These are phyloP conservation scores for Neurospora terricola DNA, from an alignment of 495 filamentous ascomycete species.

Conservation along the genomic window DNA sequence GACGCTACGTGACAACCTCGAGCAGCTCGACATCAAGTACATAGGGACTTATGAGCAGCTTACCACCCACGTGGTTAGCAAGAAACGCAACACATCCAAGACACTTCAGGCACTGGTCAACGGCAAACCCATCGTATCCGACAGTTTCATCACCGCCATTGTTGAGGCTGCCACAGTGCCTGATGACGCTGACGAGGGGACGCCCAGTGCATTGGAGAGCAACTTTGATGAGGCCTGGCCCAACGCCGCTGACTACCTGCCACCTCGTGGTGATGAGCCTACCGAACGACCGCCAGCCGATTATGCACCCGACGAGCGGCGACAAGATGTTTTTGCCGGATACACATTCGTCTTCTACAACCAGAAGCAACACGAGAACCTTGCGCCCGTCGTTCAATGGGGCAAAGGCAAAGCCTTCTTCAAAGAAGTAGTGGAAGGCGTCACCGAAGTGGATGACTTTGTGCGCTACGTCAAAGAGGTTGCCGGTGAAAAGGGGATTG, in stretches of 20 bases:
- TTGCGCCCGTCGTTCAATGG: conserved; percentile 62
- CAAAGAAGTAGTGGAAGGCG: conserved; percentile 48
- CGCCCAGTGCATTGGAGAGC: conserved; percentile 57
- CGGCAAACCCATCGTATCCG: conserved; percentile 68
- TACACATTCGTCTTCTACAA: conserved; percentile 87
- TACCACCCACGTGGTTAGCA: conserved; percentile 83
- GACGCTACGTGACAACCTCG: conserved; percentile 52
- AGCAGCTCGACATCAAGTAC: conserved; percentile 80
- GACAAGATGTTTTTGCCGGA: conserved; percentile 69
- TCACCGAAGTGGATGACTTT: conserved; percentile 67
- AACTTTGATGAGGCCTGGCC: conserved; percentile 84
- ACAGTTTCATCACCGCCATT: conserved; percentile 58
- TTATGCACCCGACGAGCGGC: conserved; percentile 57
- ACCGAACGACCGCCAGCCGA: conserved; percentile 47
- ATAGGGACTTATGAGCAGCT: conserved; percentile 56
- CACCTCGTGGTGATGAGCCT: conserved; percentile 66
- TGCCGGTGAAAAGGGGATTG: conserved; percentile 60
- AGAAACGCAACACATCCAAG: conserved; percentile 81
- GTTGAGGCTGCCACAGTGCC: conserved; percentile 55
- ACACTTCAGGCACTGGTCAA: conserved; percentile 83
- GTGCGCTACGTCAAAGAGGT: conserved; percentile 65
- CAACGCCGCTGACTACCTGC: conserved; percentile 57
- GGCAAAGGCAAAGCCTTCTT: conserved; percentile 76
- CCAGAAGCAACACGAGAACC: conserved; percentile 62
- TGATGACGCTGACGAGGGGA: conserved; percentile 43